Conservation (phyloP, 257 asterid genomes). For the Striga asiatica region DNA sequence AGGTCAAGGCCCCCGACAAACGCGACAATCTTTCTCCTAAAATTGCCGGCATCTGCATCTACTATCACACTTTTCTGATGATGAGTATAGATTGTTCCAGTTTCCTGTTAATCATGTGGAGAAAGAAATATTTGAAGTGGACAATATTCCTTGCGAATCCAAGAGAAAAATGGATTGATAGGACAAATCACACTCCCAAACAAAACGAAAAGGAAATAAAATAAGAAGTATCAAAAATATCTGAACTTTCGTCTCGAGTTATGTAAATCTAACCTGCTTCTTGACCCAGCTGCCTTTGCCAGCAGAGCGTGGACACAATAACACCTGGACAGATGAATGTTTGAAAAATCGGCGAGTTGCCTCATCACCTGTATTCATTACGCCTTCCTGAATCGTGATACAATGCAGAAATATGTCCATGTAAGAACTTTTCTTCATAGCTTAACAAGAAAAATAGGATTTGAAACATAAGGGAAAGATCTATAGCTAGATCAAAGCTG, state of each 20-base stretch:
- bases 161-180: neutral
- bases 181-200: no score
- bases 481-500: no score
- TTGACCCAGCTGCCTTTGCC: conserved; percentile 85
- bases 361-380: conserved; percentile 75
- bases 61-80: conserved; percentile 87
- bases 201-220: no score
- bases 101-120: conserved; percentile 69
- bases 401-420: neutral
- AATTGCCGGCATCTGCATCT: conserved; percentile 73
- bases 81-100: conserved; percentile 79
- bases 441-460: neutral
- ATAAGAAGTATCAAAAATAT: no score
- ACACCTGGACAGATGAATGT: conserved; percentile 81
- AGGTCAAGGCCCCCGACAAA: conserved; percentile 91
- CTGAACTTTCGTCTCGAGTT: neutral
- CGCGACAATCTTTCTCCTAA: conserved; percentile 52
- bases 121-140: conserved; percentile 5
- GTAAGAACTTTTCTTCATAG: neutral
- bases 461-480: neutral
- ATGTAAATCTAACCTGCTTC: conserved; percentile 21
- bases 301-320: conserved; percentile 72
- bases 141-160: neutral
- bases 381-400: conserved; percentile 58
- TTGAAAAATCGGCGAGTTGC: conserved; percentile 85